Evolutionary conservation across 2,329 filamentous ascomycete genomes (phyloP), one percentile per base, ranked within the genome.

Genomic region (Fusarium globosum): DNA sequence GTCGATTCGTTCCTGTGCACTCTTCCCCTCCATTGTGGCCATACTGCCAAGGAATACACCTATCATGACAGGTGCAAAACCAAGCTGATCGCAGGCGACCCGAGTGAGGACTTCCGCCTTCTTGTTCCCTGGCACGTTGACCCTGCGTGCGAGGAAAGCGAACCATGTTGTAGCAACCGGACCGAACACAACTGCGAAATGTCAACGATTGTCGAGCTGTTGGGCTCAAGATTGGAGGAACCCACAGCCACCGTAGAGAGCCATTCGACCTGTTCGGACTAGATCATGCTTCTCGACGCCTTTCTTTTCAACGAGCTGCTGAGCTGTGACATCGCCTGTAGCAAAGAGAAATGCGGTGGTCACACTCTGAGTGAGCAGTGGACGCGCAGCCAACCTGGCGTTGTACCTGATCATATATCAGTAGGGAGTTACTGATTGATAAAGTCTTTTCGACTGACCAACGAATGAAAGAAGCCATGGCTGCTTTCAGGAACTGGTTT

Each of bases 271-370:
- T 36, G 93, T 95, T 60, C 94, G 89, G 35, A 85, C 84, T 42
- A 90, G 77, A 79, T 96, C 92, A 82, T 99, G 96, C 74, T 93
- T 92, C 76, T 92, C 84, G 33, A 93, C 75, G 23, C 95, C 95
- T 79, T 88, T 91, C 82, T 91, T 92, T 85, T 98, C 96, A 68
- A 99, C 93, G 41, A 90, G 87, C 84, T 98, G 96, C 84, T 99
- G 96, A 42, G 96, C 94, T 75, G 97, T 91, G 69, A 93, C 87
- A 85, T 99, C 96, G 78, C 96, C 96, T 20, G 95, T 94, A 66
- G 93, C 95, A 82, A 98, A 99, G 72, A 99, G 91, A 68, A 98
- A 89, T 55, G 94, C 93, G 43, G 96, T 98, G 64, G 95, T 97
- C 78, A 97, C 85, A 81, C 92, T 94, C 86, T 97, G 94, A 16